These are phyloP conservation scores for Rosellinia necatrix DNA, from an alignment of 2,329 filamentous ascomycete species.

Conservation along the genomic window DNA sequence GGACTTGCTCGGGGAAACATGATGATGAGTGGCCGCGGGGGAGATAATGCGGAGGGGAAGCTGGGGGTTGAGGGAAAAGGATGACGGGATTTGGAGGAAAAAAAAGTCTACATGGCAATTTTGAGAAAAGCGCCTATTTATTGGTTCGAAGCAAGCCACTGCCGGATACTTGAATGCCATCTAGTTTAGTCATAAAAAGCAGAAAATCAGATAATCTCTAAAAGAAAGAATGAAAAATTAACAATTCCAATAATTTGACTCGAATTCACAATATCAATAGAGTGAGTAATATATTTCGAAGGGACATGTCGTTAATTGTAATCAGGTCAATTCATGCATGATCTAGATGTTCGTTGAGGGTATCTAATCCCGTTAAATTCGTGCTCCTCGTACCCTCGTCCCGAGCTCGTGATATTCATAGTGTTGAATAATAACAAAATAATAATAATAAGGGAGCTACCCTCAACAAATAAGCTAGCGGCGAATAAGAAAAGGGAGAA, in stretches of 20 bases:
- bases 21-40: no score
- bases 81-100: neutral
- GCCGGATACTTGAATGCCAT: slow-evolving; percentile 2
- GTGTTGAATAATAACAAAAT: no score
- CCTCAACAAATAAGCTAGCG: no score
- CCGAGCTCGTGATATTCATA: slow-evolving; percentile 12
- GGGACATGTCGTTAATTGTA: neutral
- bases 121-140: neutral
- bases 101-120: neutral
- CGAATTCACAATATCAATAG: no score
- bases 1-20: slow-evolving; percentile 25
- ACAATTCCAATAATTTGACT: no score
- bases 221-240: neutral
- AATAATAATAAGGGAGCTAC: no score
- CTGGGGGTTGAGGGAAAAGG: neutral
- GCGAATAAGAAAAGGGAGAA: no score
- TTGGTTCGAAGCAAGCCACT: slow-evolving; percentile 6
- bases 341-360: slow-evolving; percentile 35
- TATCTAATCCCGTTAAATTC: slow-evolving; percentile 26
- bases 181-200: neutral
- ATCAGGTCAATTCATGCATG: slow-evolving; percentile 1
- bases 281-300: neutral
- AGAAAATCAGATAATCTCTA: neutral
- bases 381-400: neutral
- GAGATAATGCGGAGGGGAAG: neutral